A percentile compares a stretch with the other conserved stretches of the same genome.
Evolutionary conservation across 257 asterid genomes (phyloP).

Genomic region (Gentiana straminea): DNA sequence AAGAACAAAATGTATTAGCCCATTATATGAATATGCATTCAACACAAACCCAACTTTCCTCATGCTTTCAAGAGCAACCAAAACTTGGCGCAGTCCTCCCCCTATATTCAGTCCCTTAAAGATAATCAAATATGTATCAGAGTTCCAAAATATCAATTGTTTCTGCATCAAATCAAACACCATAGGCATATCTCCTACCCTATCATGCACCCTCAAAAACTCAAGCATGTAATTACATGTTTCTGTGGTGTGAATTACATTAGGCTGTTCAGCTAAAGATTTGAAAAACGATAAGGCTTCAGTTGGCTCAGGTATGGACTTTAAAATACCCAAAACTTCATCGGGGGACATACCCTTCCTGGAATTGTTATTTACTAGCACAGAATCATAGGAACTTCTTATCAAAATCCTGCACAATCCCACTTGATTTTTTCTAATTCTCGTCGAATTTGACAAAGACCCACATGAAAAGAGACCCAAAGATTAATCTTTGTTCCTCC

Average conservation of each 20-base stretch:
- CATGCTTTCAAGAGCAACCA: slow-evolving; percentile 73
- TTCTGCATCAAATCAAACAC: slow-evolving; percentile 92
- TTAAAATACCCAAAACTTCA: slow-evolving; percentile 51
- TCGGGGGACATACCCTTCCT: slow-evolving; percentile 40
- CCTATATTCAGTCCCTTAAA: slow-evolving; percentile 52
- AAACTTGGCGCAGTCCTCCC: slow-evolving; percentile 69
- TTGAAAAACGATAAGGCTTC: slow-evolving; percentile 49
- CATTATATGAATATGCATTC: slow-evolving; percentile 91
- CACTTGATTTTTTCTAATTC: not conserved
- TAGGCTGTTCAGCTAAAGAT: slow-evolving; percentile 39
- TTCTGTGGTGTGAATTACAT: slow-evolving; percentile 64
- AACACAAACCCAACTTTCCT: slow-evolving; percentile 47
- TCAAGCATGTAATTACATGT: slow-evolving; percentile 93
- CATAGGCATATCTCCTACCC: slow-evolving; percentile 49
- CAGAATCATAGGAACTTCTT: slow-evolving; percentile 41
- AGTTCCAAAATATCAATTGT: slow-evolving; percentile 66
- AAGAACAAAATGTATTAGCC: slow-evolving; percentile 73
- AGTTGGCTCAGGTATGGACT: slow-evolving; percentile 40
- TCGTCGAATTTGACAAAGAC: no score
- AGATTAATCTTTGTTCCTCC: no score
- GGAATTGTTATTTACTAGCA: slow-evolving; percentile 19
- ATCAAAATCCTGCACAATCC: slow-evolving; percentile 26
- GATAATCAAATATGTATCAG: slow-evolving; percentile 68
- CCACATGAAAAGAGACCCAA: no score
- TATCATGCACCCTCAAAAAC: slow-evolving; percentile 49